phyloP scores from a whole-genome alignment of 129 eudicot genomes.

The Artemisia argyi region DNA sequence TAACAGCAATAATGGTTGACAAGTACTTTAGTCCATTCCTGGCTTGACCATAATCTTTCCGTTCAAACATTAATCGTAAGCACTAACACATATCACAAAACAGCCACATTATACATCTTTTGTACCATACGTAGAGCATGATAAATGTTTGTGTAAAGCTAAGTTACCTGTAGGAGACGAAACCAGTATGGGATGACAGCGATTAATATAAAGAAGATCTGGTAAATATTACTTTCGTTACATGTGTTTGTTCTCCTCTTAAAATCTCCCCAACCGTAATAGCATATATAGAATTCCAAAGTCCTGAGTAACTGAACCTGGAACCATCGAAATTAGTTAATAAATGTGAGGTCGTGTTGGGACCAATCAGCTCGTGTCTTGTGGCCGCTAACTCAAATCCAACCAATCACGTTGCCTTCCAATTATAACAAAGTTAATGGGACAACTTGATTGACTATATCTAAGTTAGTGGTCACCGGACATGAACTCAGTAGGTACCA shows the following conservation, averaged over 20 bases:
- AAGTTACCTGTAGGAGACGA: slow-evolving; percentile 34
- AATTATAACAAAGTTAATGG: too few relatives aligned
- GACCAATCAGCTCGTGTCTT: too few relatives aligned
- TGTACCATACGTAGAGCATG: not conserved
- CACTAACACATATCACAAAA: slow-evolving; percentile 28
- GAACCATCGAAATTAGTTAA: slow-evolving; percentile 1
- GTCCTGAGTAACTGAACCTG: slow-evolving; percentile 37
- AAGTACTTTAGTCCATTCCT: slow-evolving; percentile 44
- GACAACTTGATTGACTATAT: not conserved
- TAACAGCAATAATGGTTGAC: slow-evolving; percentile 42
- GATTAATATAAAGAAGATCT: slow-evolving; percentile 22
- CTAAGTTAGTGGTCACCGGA: too few relatives aligned
- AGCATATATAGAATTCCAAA: slow-evolving; percentile 33
- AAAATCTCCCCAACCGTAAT: slow-evolving; percentile 40
- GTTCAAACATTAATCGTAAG: slow-evolving; percentile 29
- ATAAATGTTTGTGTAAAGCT: slow-evolving; percentile 5
- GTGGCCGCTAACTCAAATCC: too few relatives aligned
- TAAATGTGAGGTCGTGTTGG: not conserved
- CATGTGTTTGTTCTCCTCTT: slow-evolving; percentile 39
- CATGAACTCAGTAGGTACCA: too few relatives aligned
- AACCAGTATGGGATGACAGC: slow-evolving; percentile 35
- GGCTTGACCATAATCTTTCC: slow-evolving; percentile 29
- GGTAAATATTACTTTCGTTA: slow-evolving; percentile 15
- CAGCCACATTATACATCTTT: not conserved
- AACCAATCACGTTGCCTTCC: too few relatives aligned